These are phyloP conservation scores for Aspergillus nomiae DNA, from an alignment of 2,329 filamentous ascomycete genomes.

Conservation along the genomic window DNA sequence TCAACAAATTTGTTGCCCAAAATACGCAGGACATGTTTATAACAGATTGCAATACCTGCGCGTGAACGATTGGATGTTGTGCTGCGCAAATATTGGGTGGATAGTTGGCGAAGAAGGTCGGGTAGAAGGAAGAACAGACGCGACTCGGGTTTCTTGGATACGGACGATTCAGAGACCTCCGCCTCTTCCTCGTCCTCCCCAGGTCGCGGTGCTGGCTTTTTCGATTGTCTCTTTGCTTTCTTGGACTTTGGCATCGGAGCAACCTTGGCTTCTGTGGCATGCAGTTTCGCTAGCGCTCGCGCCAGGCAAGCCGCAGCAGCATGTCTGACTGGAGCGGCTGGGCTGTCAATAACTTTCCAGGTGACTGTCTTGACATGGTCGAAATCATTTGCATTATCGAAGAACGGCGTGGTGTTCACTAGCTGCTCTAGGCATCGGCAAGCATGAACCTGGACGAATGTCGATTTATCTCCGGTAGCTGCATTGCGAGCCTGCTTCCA, in stretches of 20 bases:
- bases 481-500: slow-evolving; percentile 88
- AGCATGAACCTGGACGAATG: slow-evolving; percentile 75
- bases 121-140: slow-evolving; percentile 72
- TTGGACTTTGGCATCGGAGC: slow-evolving; percentile 61
- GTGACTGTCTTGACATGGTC: slow-evolving; percentile 80
- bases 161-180: slow-evolving; percentile 72
- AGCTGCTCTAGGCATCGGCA: slow-evolving; percentile 78
- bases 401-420: slow-evolving; percentile 72
- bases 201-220: slow-evolving; percentile 58
- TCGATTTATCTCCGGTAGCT: slow-evolving; percentile 77
- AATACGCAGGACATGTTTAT: slow-evolving; percentile 75
- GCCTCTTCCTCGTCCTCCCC: slow-evolving; percentile 75
- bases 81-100: slow-evolving; percentile 74
- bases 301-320: slow-evolving; percentile 85
- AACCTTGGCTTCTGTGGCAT: slow-evolving; percentile 62
- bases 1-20: slow-evolving; percentile 84
- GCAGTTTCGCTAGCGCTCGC: slow-evolving; percentile 77
- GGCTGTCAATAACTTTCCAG: slow-evolving; percentile 84
- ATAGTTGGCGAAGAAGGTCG: slow-evolving; percentile 78
- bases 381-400: slow-evolving; percentile 86
- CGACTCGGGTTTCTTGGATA: slow-evolving; percentile 70
- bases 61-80: slow-evolving; percentile 79
- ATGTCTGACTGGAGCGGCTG: slow-evolving; percentile 73
- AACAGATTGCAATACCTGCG: slow-evolving; percentile 83
- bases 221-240: slow-evolving; percentile 73